phyloP scores from a whole-genome alignment of 768 basidiomycete genomes.

The Boletus speciosus region DNA sequence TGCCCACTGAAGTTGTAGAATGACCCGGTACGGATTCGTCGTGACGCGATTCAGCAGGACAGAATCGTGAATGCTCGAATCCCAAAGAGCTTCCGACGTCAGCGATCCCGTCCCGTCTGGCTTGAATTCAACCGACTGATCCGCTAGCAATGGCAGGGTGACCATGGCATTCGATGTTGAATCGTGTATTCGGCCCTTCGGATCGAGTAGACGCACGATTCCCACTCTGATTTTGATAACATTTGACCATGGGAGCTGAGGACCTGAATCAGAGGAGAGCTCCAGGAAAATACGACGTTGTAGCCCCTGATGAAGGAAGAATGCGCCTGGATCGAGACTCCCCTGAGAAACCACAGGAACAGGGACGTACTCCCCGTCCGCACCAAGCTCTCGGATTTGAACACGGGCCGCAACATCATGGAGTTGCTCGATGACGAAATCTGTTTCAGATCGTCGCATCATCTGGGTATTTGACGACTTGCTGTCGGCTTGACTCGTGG shows the following conservation, averaged over 20 bases:
- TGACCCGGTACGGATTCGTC: constrained; percentile 67
- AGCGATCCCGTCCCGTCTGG: constrained; percentile 80
- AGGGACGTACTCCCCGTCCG: constrained; percentile 79
- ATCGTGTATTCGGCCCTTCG: constrained; percentile 77
- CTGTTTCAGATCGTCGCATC: constrained; percentile 91
- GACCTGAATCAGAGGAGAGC: constrained; percentile 84
- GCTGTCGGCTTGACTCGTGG: constrained; percentile 32
- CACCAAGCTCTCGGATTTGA: constrained; percentile 81
- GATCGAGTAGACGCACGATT: constrained; percentile 80
- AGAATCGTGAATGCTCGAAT: constrained; percentile 89
- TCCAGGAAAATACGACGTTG: constrained; percentile 79
- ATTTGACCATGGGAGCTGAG: constrained; percentile 83
- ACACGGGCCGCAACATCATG: constrained; percentile 91
- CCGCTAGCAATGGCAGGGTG: constrained; percentile 70
- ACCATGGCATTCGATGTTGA: constrained; percentile 68
- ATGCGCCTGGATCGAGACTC: constrained; percentile 76
- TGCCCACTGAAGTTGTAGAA: constrained; percentile 74
- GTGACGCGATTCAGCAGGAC: constrained; percentile 84
- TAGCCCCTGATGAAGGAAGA: constrained; percentile 88
- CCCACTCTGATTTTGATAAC: constrained; percentile 75
- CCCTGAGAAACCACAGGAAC: constrained; percentile 79
- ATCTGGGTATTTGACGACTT: constrained; percentile 47
- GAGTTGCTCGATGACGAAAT: constrained; percentile 81
- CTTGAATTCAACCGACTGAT: constrained; percentile 70
- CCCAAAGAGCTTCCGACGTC: constrained; percentile 78